Base-by-base conservation (phyloP, 108 stramenopile species). In the Conticribra guillardii region DNA sequence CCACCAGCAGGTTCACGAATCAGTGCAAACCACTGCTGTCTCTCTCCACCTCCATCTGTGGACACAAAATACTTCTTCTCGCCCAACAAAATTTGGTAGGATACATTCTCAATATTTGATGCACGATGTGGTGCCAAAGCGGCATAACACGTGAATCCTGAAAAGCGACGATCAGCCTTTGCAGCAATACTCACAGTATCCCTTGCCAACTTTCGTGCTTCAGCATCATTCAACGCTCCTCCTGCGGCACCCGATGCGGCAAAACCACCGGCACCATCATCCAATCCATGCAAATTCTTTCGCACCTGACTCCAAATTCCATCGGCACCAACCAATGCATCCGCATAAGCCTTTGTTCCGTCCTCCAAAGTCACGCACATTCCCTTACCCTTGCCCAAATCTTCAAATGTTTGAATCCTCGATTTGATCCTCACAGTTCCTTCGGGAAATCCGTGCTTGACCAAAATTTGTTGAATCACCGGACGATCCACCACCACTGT, bases 11-110 rank as follows among this genome's bases (percentile, higher is more conserved):
- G 83, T 76, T 96, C 95, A 30, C 95, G 84, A 64, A 96, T 92
- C 56, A 96, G 80, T 45, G 98, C 95, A 83, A 97, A 98, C 98
- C 98, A 98, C 79, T 98, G 98, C 84, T 97, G 97, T 51, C 98
- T 90, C 45, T 97, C 98, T 21, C 95, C 94, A 14, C 98, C 98
- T 56, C 97, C 96, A 75, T 98, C 98, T 11, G 96, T 96, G 54
- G 85, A 87, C 21, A 98, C 98, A 69, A 98, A 98, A 83, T 98
- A 98, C 84, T 97, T 96, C 60, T 95, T 85, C 51, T 93, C 84
- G 3, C 95, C 95, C 33, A 96, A 69, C 27, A 96, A 79, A 61
- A 96, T 93, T 60, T 96, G 95, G 67, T 96, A 96, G 49, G 92
- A 93, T 3, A 96, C 95, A 33, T 92, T 89, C 72, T 96, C 95